Conservation (phyloP, 192 early-diverging fungal genomes). For the Coemansia sp. region DNA sequence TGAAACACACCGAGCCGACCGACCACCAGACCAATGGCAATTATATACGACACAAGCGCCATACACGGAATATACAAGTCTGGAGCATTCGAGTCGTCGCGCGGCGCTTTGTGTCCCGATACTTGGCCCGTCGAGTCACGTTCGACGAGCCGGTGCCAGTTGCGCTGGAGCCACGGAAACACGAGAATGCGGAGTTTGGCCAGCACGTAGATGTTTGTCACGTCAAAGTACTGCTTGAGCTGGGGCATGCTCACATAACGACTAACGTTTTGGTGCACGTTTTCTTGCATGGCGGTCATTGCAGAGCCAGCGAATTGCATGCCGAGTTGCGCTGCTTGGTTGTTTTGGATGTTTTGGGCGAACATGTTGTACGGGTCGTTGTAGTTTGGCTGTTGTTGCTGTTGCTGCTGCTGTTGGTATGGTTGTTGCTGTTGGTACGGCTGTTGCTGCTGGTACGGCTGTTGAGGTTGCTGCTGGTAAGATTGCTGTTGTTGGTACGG, state of each 20-base stretch:
- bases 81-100: slow-evolving; percentile 92
- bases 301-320: slow-evolving; percentile 92
- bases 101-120: slow-evolving; percentile 75
- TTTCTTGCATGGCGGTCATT: slow-evolving; percentile 78
- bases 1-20: slow-evolving; percentile 72
- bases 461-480: not conserved
- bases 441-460: slow-evolving; percentile 14
- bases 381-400: not conserved
- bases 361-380: slow-evolving; percentile 33
- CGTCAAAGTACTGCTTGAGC: slow-evolving; percentile 92
- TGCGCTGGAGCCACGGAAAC: slow-evolving; percentile 89
- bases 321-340: slow-evolving; percentile 84
- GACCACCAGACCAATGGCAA: slow-evolving; percentile 68
- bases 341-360: slow-evolving; percentile 49
- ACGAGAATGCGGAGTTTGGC: slow-evolving; percentile 81
- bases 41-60: slow-evolving; percentile 89
- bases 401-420: slow-evolving; percentile 3
- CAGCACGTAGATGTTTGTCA: slow-evolving; percentile 91
- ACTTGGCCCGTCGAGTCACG: slow-evolving; percentile 79
- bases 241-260: slow-evolving; percentile 83
- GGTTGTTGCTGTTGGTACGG: slow-evolving; percentile 16
- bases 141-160: slow-evolving; percentile 75
- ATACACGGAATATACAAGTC: slow-evolving; percentile 97
- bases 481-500: slow-evolving; percentile 1
- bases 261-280: slow-evolving; percentile 87